Percentiles rank a stretch among this genome's conserved stretches.
phyloP scores from a whole-genome alignment of 805 yeast genomes.

The Starmera pachycereana region DNA sequence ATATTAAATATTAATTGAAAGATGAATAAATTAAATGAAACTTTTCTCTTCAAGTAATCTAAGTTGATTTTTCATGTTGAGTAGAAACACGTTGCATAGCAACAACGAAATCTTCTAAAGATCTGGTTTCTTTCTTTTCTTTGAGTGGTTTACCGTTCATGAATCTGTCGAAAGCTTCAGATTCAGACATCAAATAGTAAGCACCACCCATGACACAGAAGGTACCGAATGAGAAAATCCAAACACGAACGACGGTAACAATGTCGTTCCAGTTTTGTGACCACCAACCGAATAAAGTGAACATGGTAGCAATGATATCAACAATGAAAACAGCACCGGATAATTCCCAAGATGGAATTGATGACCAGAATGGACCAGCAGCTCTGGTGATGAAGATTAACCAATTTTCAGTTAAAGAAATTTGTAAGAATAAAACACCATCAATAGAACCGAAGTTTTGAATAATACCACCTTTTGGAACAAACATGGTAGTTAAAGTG shows the following conservation, averaged over 20 bases:
- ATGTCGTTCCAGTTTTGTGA: constrained; percentile 95
- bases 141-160: constrained; percentile 71
- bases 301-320: constrained; percentile 86
- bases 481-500: constrained; percentile 87
- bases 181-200: constrained; percentile 84
- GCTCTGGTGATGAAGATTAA: constrained; percentile 95
- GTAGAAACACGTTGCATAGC: constrained; percentile 86
- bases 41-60: constrained; percentile 13
- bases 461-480: constrained; percentile 85
- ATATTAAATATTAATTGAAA: neutral
- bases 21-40: neutral
- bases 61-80: constrained; percentile 76
- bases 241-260: constrained; percentile 87
- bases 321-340: constrained; percentile 87
- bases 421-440: constrained; percentile 89
- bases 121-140: constrained; percentile 51
- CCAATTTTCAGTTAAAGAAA: constrained; percentile 95
- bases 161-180: constrained; percentile 70
- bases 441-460: constrained; percentile 93
- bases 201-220: constrained; percentile 96
- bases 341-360: constrained; percentile 93
- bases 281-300: constrained; percentile 95
- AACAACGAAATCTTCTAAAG: constrained; percentile 74
- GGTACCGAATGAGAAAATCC: constrained; percentile 94
- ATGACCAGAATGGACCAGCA: constrained; percentile 97